Evolutionary conservation across 345 rosid species (phyloP).

Genomic region (Rhodamnia rubescens): DNA sequence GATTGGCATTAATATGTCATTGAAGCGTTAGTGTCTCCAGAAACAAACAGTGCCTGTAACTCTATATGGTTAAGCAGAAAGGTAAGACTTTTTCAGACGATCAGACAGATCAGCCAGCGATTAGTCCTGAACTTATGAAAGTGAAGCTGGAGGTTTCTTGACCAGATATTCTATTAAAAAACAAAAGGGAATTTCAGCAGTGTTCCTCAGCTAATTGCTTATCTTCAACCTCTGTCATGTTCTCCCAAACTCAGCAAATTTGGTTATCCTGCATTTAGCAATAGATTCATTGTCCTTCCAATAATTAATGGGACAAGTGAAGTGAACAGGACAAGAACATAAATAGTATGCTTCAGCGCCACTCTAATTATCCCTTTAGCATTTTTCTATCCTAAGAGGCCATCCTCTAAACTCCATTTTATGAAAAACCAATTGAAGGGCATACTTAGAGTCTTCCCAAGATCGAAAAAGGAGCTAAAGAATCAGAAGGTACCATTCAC

Average conservation of each 20-base stretch:
- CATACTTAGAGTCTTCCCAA: not conserved
- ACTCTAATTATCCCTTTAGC: not conserved
- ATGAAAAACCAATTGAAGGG: not conserved
- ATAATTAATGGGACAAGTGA: not conserved
- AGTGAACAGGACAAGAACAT: not conserved
- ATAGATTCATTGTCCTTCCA: not conserved
- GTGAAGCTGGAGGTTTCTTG: not conserved
- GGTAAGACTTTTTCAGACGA: not conserved
- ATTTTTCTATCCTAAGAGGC: not conserved
- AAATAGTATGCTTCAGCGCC: not conserved
- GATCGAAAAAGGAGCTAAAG: not conserved
- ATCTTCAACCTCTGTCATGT: not conserved
- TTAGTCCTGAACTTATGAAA: not conserved
- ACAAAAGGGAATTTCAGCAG: not conserved
- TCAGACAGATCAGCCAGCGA: not conserved
- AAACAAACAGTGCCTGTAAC: not conserved
- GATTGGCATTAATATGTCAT: not conserved
- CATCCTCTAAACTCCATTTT: not conserved
- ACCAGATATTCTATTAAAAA: not conserved
- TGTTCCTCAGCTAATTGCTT: not conserved
- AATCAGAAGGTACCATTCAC: slow-evolving; percentile 39
- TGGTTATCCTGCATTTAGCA: not conserved
- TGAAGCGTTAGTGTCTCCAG: not conserved
- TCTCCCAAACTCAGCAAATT: not conserved
- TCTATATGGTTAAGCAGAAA: not conserved